Evolutionary conservation across 208 protist species (phyloP).

Genomic region (Trypanosomatidae sp.): DNA sequence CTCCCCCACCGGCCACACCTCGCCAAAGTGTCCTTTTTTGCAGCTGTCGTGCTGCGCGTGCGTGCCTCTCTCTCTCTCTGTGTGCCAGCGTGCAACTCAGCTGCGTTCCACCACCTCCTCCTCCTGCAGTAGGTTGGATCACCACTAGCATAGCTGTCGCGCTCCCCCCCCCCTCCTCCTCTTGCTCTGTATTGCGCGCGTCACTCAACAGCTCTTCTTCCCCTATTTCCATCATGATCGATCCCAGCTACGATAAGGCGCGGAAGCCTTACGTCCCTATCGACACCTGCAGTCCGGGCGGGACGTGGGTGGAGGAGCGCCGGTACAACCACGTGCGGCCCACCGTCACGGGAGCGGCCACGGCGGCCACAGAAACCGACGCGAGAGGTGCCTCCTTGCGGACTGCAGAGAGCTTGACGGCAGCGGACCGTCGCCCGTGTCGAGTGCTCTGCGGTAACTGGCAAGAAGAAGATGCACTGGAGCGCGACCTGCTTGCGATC

Average conservation of each 20-base stretch:
- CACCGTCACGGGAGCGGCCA: slow-evolving; percentile 18
- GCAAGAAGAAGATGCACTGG: slow-evolving; percentile 80
- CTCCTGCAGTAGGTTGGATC: background rate
- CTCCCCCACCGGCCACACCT: background rate
- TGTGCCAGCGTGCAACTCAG: background rate
- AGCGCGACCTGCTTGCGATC: slow-evolving; percentile 62
- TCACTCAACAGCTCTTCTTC: background rate
- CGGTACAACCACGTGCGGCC: slow-evolving; percentile 82
- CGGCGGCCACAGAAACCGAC: background rate
- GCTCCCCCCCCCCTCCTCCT: background rate
- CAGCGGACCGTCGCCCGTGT: slow-evolving; percentile 23
- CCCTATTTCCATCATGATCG: slow-evolving; percentile 20
- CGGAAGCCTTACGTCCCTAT: slow-evolving; percentile 79
- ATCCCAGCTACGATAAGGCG: slow-evolving; percentile 30
- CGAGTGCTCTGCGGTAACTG: slow-evolving; percentile 90
- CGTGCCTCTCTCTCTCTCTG: background rate
- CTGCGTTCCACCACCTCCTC: background rate
- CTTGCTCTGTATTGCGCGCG: background rate
- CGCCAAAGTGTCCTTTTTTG: background rate
- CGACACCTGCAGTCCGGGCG: slow-evolving; percentile 84
- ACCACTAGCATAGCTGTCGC: background rate
- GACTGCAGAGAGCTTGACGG: background rate
- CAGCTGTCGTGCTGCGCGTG: background rate
- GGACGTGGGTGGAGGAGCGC: slow-evolving; percentile 88
- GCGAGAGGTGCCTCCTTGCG: slow-evolving; percentile 1